Evolutionary conservation across 2,329 filamentous ascomycete genomes (phyloP).

Genomic region (Alternaria sp.): DNA sequence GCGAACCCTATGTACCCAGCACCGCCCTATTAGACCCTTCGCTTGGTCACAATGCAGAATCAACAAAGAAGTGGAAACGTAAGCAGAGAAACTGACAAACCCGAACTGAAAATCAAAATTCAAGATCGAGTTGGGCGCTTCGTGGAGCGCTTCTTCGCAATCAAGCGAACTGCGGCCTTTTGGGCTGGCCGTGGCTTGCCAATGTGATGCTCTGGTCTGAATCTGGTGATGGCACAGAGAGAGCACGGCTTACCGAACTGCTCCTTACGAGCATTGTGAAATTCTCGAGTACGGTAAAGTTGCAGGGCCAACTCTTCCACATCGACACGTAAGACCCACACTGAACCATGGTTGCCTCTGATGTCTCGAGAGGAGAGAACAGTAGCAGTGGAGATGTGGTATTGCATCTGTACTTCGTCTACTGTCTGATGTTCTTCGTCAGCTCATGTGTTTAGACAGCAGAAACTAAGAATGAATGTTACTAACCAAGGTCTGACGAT

Average conservation of each 20-base stretch:
- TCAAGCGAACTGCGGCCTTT: constrained; percentile 2
- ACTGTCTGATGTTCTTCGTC: constrained; percentile 24
- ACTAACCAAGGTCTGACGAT: constrained; percentile 38
- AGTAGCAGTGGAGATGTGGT: constrained; percentile 35
- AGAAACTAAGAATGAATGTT: too few relatives aligned
- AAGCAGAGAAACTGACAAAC: neutral
- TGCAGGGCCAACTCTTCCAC: constrained; percentile 42
- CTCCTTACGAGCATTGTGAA: constrained; percentile 35
- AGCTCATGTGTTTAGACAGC: neutral
- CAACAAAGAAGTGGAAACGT: neutral
- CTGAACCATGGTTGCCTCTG: constrained; percentile 23
- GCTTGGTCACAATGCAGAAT: neutral
- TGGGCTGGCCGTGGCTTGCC: neutral
- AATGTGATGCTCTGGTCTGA: constrained; percentile 1
- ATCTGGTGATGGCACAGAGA: constrained; percentile 33
- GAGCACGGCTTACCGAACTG: constrained; percentile 36
- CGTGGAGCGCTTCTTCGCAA: neutral
- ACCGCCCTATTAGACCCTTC: neutral
- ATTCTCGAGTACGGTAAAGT: constrained; percentile 42
- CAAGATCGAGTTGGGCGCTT: constrained; percentile 1
- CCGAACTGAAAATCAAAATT: neutral
- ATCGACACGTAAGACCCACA: constrained; percentile 42
- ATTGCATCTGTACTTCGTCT: constrained; percentile 40
- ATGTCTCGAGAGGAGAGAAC: constrained; percentile 25
- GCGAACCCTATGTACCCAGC: neutral